Evolutionary conservation across 2,329 filamentous ascomycete species (phyloP), one percentile per base, ranked within the genome.

Genomic region (Penicillium sp.): DNA sequence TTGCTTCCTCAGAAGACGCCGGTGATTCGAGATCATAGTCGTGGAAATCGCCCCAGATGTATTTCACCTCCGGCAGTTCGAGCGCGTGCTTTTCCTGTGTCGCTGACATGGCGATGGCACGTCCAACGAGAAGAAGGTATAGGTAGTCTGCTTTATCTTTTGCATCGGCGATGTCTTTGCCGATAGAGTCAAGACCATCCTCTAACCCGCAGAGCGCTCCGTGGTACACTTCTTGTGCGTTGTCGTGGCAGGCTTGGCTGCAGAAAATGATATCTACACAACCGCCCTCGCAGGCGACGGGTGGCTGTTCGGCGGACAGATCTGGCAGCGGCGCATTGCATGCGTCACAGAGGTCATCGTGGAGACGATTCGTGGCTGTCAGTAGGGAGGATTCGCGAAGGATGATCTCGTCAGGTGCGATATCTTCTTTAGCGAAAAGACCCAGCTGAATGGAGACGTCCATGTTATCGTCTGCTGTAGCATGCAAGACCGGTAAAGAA

Each of bases 321-420:
- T 81, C 80, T 0, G 89, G 90, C 5, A 95, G 81, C 22, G 85
- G 84, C 7, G 83, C 81, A 65, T 91, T 91, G 72, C 93, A 97
- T 13, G 92, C 92, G 72, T 97, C 93, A 73, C 93, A 97, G 29
- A 93, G 83, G 4, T 89, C 82, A 58, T 96, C 92, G 69, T 95
- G 91, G 11, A 94, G 83, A 29, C 91, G 86, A 69, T 94, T 94
- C 64, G 93, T 94, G 43, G 91, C 92, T 2, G 92, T 96, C 39
- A 99, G 78, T 7, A 96, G 82, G 8, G 92, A 94, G 57, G 88
- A 90, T 69, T 99, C 94, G 45, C 84, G 79, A 29, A 99, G 81
- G 2, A 97, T 86, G 5, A 82, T 79, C 70, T 95, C 89, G 9
- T 89, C 90, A 0, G 91, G 85, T 0, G 79, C 76, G 36, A 97